Base-by-base conservation (phyloP, 2,329 filamentous ascomycete species). In the Fusarium torreyae region DNA sequence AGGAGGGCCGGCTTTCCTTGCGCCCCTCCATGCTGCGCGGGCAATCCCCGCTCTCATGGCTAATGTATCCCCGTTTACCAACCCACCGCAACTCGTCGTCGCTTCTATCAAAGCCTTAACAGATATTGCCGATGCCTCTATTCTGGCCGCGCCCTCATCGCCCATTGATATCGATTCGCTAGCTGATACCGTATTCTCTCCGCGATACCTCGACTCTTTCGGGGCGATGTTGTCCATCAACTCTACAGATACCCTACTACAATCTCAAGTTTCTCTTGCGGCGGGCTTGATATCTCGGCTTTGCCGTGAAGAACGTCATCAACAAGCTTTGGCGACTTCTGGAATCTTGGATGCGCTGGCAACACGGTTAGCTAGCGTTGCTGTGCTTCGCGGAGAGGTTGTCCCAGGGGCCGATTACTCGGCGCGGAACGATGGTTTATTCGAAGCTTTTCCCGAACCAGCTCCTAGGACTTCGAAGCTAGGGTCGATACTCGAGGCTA, bases 1-100 rank as follows among this genome's bases (percentile, higher is more conserved):
- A 97, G 94, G 92, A 70, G 94, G 95, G 7, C 88, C 93, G 44
- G 83, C 91, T 17, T 97, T 96, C 78, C 86, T 97, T 42, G 81
- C 86, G 8, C 92, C 94, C 17, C 84, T 98, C 28, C 84, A 94
- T 65, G 87, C 90, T 26, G 89, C 90, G 55, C 85, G 86, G 60
- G 85, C 89, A 11, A 82, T 97, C n/a, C 85, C 89, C 9, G 86
- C 88, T n/a, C 85, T 97, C 58, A 82, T 97, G 60, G 83, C 88
- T 70, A 88, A 90, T 63, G 82, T 94, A n/a, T 90, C 91, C 40
- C 89, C 91, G 0, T 81, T 80, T 58, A 86, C 88, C 61, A 89
- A 88, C 62, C 87, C 90, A 22, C 82, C 89, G 4, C 87, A 89
- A 70, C 85, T 97, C 49, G 85, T 92, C 24, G 84, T 93, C 15